phyloP scores from a whole-genome alignment of 2,329 filamentous ascomycete genomes.

The Pleochaeta shiraiana region DNA sequence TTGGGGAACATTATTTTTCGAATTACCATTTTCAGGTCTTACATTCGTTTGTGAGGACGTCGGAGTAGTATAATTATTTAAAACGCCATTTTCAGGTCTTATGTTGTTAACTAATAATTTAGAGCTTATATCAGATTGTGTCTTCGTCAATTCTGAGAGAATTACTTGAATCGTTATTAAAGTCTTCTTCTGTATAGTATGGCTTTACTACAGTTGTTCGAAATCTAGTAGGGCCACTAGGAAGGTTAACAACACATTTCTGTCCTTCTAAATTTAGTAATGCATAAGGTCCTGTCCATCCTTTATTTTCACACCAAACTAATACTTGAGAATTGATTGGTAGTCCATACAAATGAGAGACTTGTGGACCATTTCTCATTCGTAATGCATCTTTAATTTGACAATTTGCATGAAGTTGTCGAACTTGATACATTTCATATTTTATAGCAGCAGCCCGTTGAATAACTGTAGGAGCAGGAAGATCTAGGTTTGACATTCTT shows the following conservation, averaged over 20 bases:
- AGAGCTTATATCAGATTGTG: not conserved
- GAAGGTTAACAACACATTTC: not conserved
- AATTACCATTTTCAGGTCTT: not conserved
- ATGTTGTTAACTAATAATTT: not conserved
- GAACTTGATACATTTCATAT: not conserved
- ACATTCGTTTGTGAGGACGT: not conserved
- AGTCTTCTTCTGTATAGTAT: not conserved
- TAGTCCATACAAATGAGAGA: not conserved
- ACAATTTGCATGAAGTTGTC: not conserved
- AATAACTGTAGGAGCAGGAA: not conserved
- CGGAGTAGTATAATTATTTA: too few species aligned
- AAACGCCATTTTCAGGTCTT: not conserved
- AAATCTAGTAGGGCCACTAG: not conserved
- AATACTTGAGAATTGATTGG: not conserved
- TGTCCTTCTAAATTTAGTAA: not conserved
- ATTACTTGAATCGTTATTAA: not conserved
- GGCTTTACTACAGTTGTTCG: not conserved
- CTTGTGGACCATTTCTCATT: not conserved
- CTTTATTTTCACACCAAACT: not conserved
- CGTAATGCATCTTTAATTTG: not conserved
- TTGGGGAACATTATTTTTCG: not conserved
- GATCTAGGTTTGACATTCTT: not conserved
- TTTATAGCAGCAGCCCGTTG: not conserved
- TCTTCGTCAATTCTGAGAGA: not conserved
- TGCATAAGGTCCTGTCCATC: not conserved